These are phyloP conservation scores for Pichia rugopelliculosa DNA, from an alignment of 805 yeast species.

Conservation along the genomic window DNA sequence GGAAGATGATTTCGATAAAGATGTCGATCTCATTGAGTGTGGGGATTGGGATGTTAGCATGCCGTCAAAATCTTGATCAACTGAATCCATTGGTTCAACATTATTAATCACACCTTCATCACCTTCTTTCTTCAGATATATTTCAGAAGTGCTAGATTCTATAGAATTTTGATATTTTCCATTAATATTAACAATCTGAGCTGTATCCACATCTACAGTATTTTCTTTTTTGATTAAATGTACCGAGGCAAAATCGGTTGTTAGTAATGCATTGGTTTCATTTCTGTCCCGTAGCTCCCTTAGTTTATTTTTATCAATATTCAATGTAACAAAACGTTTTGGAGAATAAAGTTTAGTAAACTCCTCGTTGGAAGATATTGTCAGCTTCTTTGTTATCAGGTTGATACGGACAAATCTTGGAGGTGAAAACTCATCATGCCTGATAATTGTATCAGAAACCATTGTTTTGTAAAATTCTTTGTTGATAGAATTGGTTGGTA, in stretches of 20 bases:
- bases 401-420: conserved; percentile 32
- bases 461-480: background rate
- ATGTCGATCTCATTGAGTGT: background rate
- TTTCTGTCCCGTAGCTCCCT: background rate
- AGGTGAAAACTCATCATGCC: conserved; percentile 15
- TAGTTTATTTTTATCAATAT: conserved; percentile 3
- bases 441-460: conserved; percentile 14
- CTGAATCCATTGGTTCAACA: background rate
- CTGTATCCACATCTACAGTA: background rate
- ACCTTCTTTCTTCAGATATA: too few relatives aligned
- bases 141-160: too few relatives aligned
- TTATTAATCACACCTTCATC: background rate
- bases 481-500: background rate
- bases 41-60: background rate
- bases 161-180: background rate
- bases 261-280: background rate
- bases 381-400: conserved; percentile 18
- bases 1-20: background rate
- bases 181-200: background rate
- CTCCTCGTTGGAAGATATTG: conserved; percentile 21
- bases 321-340: conserved; percentile 1
- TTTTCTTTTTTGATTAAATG: background rate
- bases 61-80: background rate
- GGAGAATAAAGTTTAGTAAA: conserved; percentile 3
- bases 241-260: background rate